phyloP scores from a whole-genome alignment of 2,329 filamentous ascomycete genomes.

The Aspergillus terreus region DNA sequence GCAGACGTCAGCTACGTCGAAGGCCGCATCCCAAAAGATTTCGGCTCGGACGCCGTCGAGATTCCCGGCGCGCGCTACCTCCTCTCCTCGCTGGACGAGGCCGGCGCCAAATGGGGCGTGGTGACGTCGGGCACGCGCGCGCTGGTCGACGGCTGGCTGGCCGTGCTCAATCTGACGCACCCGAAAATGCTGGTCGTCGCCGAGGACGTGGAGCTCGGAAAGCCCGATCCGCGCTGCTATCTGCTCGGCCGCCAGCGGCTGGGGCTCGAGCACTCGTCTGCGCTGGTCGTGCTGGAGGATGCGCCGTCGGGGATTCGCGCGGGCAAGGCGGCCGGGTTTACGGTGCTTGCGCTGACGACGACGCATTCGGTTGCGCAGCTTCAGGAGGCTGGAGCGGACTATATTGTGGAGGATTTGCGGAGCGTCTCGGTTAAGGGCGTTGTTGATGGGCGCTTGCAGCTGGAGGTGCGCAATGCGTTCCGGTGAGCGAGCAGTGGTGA shows the following conservation, averaged over 20 bases:
- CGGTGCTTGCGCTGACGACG: conserved; percentile 78
- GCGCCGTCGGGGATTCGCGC: conserved; percentile 79
- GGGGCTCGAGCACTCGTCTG: conserved; percentile 45
- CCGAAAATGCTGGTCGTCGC: conserved; percentile 68
- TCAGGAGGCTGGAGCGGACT: conserved; percentile 74
- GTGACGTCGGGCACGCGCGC: conserved; percentile 66
- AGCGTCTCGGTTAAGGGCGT: conserved; percentile 63
- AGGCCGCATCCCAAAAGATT: conserved; percentile 69
- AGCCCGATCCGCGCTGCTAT: conserved; percentile 75
- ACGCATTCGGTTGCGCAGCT: conserved; percentile 75
- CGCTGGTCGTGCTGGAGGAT: conserved; percentile 79
- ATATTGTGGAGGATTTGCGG: conserved; percentile 75
- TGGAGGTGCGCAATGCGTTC: conserved; percentile 64
- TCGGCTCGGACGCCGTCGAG: conserved; percentile 74
- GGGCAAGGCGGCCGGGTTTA: conserved; percentile 81
- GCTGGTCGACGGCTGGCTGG: conserved; percentile 70
- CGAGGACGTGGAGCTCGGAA: conserved; percentile 70
- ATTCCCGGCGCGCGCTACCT: conserved; percentile 77
- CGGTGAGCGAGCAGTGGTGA: conserved; percentile 21
- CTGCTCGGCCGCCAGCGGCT: conserved; percentile 63
- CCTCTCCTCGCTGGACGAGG: conserved; percentile 62
- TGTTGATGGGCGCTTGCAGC: conserved; percentile 56
- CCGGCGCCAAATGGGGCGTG: conserved; percentile 75
- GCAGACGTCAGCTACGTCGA: conserved; percentile 78
- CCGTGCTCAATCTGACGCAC: conserved; percentile 60